Conservation (phyloP, 495 filamentous ascomycete species). For the Bombardia bombarda region DNA sequence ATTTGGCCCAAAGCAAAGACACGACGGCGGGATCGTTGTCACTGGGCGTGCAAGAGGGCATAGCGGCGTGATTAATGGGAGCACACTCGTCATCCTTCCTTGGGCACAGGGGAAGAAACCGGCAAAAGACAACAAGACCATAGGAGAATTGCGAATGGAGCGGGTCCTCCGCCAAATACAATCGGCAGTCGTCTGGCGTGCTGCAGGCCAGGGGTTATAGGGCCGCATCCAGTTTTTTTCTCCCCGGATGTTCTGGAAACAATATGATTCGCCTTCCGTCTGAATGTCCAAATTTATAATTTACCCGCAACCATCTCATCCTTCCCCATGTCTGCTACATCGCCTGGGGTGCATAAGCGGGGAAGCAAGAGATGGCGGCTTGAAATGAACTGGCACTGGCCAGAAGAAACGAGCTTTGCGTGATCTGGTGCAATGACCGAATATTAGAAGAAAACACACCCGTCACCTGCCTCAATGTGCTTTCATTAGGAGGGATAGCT, state of each 20-base stretch:
- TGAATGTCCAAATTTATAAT: constrained; percentile 4
- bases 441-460: too few relatives aligned
- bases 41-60: too few relatives aligned
- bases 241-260: constrained; percentile 9
- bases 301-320: constrained; percentile 14
- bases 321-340: background rate
- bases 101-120: background rate
- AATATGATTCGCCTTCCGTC: background rate
- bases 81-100: too few relatives aligned
- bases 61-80: constrained; percentile 3
- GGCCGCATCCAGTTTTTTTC: constrained; percentile 6
- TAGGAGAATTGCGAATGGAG: constrained; percentile 6
- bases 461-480: too few relatives aligned
- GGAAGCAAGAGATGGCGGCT: constrained; percentile 1
- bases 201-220: background rate
- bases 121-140: constrained; percentile 2
- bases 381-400: background rate
- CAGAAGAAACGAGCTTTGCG: too few relatives aligned
- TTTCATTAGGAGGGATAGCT: too few relatives aligned
- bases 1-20: background rate
- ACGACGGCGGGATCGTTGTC: too few relatives aligned
- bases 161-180: constrained; percentile 4
- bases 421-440: too few relatives aligned
- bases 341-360: constrained; percentile 11
- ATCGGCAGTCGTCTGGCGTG: constrained; percentile 14